Evolutionary conservation across 768 basidiomycete genomes (phyloP), one percentile per base, ranked within the genome.

Genomic region (Rickenella mellea): DNA sequence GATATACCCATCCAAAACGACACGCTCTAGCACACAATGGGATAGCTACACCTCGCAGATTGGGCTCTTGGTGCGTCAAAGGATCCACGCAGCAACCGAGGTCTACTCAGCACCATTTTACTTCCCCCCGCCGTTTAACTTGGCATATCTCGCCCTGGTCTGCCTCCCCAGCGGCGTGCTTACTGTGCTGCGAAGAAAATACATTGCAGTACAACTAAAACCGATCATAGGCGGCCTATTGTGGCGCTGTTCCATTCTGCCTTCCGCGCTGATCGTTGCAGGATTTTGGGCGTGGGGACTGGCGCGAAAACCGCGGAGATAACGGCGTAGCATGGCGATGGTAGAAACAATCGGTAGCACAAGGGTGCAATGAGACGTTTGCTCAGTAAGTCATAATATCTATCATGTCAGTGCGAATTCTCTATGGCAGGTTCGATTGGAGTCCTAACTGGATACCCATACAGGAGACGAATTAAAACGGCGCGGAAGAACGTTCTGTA

Each of bases 91-190:
- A 19, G 56, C 65, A 15, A 64, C 70, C 20, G 39, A 54, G 17
- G 39, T 44, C 5, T 76, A 70, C 45, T 48, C 61, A 1, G 44
- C 46, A 5, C 59, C 64, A 2, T 65, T 68, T 42, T 53, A 51
- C 36, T 79, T 74, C 47, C 74, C 73, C 2, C 61, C 72, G 5
- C 76, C 75, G 0, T 64, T 78, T 53, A 78, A 73, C 54, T 42
- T 78, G 36, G 25, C 74, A 4, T 58, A 51, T 6, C 9, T 56
- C 6, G 1, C 53, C 4, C 36, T 56, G 20, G 48, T 58, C 10
- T 22, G 33, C 19, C 19, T 36, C 19, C 33, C 33, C 10, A 6
- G 33, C 33, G 24, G 12, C 19, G 24, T 36, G 10, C 14, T 33
- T 5, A 14, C 21, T 21, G 15, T 33, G 21, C 33, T 36, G 33